phyloP scores from a whole-genome alignment of 2,329 filamentous ascomycete species.

The Microdochium bolleyi region DNA sequence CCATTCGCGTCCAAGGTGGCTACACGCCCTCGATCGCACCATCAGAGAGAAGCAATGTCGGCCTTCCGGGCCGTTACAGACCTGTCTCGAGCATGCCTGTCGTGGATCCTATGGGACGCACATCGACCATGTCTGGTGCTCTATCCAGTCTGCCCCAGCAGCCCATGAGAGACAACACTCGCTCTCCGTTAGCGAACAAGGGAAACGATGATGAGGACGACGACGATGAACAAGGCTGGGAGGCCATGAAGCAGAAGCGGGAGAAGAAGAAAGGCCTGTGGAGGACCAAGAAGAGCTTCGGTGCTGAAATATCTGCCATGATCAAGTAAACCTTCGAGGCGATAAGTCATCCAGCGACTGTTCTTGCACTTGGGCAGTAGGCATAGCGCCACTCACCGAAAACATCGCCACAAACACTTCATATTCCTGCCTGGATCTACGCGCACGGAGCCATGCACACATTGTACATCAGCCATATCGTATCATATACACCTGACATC shows the following conservation, averaged over 20 bases:
- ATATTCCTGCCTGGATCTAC: neutral
- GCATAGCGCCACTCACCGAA: neutral
- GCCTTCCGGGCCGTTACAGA: conserved; percentile 81
- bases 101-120: conserved; percentile 22
- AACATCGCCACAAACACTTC: neutral
- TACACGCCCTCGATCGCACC: conserved; percentile 92
- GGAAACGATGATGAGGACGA: conserved; percentile 42
- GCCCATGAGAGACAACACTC: conserved; percentile 8
- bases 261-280: conserved; percentile 61
- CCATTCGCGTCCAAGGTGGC: conserved; percentile 42
- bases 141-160: conserved; percentile 29
- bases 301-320: conserved; percentile 38
- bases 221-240: conserved; percentile 62
- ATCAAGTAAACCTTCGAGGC: conserved; percentile 25
- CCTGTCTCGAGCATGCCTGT: conserved; percentile 65
- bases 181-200: conserved; percentile 25
- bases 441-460: neutral
- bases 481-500: neutral
- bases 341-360: conserved; percentile 2
- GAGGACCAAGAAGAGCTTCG: conserved; percentile 51
- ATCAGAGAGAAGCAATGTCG: conserved; percentile 90
- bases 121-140: conserved; percentile 34
- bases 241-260: conserved; percentile 60
- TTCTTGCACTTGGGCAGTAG: neutral
- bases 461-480: neutral